Base-by-base conservation (phyloP, 768 basidiomycete genomes). In the Boletus bicolor region DNA sequence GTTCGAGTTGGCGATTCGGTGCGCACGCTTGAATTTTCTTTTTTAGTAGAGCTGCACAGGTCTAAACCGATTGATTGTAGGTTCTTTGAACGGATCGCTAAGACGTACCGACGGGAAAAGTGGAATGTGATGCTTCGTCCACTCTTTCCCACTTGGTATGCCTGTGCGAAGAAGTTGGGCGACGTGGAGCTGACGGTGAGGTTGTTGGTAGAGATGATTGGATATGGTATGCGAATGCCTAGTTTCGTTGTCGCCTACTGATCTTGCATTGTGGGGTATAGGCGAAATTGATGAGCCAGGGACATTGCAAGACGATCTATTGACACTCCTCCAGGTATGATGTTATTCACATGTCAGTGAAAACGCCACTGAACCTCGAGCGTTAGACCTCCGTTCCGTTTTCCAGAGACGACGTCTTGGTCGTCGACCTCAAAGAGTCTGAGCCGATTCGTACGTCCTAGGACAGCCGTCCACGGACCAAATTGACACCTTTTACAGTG, bases 11-110 rank as follows among this genome's bases (percentile, higher is more conserved):
- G 93, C 93, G 11, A 82, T 95, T 66, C 82, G 88, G 91, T 93
- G 54, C 44, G 47, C 19, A 51, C 24, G 8, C n/a, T 41, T 24
- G 24, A 7, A 4, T 9, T 7, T 15, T 7, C 4, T 9, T 7
- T 15, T 7, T 37, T 12, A 0, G 3, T 30, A n/a, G 15, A 17
- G 34, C 2, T 44, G 28, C n/a, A 14, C 3, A 24, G 17, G 32
- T 45, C 21, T 1, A 49, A 10, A 14, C 5, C 5, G 30, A 44
- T 15, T 14, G 11, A 19, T 15, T 59, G 11, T 15, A 95, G 91
- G 45, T 98, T 96, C 73, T 93, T 93, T 69, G 95, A 96, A 66
- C 85, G 94, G 14, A 96, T 98, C 56, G 87, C 89, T 1, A 88
- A 84, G 68, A 89, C 86, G 0, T 98, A 97, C 66, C 83, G 89